Base-by-base conservation (phyloP, 768 basidiomycete genomes). In the Amyloporia xantha region DNA sequence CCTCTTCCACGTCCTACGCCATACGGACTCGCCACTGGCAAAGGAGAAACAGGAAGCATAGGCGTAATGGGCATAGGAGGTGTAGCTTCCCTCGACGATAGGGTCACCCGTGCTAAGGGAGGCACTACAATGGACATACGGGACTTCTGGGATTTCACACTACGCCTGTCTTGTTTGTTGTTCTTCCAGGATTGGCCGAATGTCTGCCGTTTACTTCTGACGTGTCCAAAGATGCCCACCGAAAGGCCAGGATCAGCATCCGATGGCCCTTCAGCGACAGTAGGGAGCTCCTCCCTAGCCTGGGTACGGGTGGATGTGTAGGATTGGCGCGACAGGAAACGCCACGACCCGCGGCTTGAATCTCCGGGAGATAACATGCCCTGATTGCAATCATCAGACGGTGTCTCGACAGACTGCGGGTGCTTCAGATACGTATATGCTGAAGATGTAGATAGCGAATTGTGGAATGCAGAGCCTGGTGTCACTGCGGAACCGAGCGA, bases 231-330 rank as follows among this genome's bases (percentile, higher is more conserved):
- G 3, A 37, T 4, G 36, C 17, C 19, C 23, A 19, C 19, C 38
- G 38, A 19, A 45, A 27, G 42, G 26, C 24, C 5, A 3, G 17
- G 30, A 25, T 19, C 23, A 43, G 37, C 9, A 20, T 17, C 13
- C 19, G 39, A 28, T 5, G 46, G 39, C 5, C 50, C 48, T 30
- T 57, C 55, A 12, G 40, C 41, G 12, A 57, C 52, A 4, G 48
- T 42, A 4, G 52, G 25, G 1, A 57, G 50, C 37, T 54, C 55
- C 2, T 54, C 55, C 0, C 48, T 47, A 48, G 11, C 50, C 48
- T 26, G 48, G 15, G 52, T 54, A 21, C 53, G 43, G 5, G 35
- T 47, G 2, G 56, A 54, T 12, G 48, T 39, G 35, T 37, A 26
- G 36, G 56, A 57, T 13, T 39, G 46, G 24, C 46, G 46, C 5